Evolutionary conservation across 2,329 filamentous ascomycete species (phyloP).

Genomic region (Aureobasidium sp.): DNA sequence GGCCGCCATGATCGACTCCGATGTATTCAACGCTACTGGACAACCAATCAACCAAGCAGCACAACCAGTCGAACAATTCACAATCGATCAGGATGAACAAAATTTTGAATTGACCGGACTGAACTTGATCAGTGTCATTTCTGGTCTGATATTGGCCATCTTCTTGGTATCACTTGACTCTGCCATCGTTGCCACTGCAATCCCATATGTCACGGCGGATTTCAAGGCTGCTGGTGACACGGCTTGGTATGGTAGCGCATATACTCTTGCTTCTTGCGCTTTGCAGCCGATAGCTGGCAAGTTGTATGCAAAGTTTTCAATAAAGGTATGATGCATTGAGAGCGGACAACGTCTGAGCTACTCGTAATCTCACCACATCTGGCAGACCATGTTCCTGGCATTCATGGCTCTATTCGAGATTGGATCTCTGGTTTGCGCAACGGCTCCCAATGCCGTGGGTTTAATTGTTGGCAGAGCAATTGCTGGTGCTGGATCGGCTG

Average conservation of each 20-base stretch:
- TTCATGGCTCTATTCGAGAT: conserved; percentile 45
- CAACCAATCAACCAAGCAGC: background rate
- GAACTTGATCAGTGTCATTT: background rate
- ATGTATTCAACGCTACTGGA: background rate
- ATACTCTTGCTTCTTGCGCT: conserved; percentile 38
- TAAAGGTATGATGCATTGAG: too few species aligned
- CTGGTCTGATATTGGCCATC: conserved; percentile 3
- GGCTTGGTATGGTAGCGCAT: conserved; percentile 36
- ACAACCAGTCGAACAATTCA: background rate
- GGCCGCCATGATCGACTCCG: background rate
- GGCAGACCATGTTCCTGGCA: conserved; percentile 27
- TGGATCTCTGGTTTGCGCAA: conserved; percentile 49
- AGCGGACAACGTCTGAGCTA: background rate
- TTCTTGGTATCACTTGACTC: conserved; percentile 6
- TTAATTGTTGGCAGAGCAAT: conserved; percentile 39
- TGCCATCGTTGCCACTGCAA: conserved; percentile 31
- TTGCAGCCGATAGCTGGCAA: conserved; percentile 42
- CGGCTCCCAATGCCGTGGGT: conserved; percentile 28
- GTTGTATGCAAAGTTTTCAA: conserved; percentile 39
- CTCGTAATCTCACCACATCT: too few species aligned
- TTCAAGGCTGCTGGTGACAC: conserved; percentile 37
- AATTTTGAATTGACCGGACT: background rate
- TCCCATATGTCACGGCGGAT: conserved; percentile 35
- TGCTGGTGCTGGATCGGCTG: conserved; percentile 35
- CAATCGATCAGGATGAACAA: background rate